These are phyloP conservation scores for Nicotiana sylvestris DNA, from an alignment of 257 asterid genomes.

Conservation along the genomic window DNA sequence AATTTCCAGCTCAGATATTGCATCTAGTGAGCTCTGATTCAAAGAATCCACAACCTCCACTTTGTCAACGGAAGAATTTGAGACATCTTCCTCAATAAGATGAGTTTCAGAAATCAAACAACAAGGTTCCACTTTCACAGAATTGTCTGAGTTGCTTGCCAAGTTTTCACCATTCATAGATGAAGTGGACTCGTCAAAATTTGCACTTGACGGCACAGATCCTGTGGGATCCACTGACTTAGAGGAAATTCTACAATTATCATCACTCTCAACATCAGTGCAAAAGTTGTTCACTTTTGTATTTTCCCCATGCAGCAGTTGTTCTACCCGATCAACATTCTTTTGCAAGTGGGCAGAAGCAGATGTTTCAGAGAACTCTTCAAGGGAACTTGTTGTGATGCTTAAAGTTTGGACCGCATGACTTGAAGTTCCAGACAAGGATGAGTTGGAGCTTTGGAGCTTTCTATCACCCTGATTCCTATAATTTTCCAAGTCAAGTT, in stretches of 20 bases:
- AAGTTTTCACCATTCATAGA: conserved; percentile 33
- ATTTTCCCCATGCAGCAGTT: conserved; percentile 37
- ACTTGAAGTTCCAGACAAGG: conserved; percentile 69
- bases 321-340: conserved; percentile 35
- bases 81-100: conserved; percentile 40
- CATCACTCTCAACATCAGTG: conserved; percentile 43
- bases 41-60: conserved; percentile 43
- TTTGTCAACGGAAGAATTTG: conserved; percentile 26
- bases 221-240: conserved; percentile 31
- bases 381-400: conserved; percentile 44
- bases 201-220: conserved; percentile 25
- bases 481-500: conserved; percentile 59
- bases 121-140: conserved; percentile 31
- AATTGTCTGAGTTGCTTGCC: conserved; percentile 23
- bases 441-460: conserved; percentile 69
- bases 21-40: conserved; percentile 42
- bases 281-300: conserved; percentile 42
- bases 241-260: conserved; percentile 27
- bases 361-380: conserved; percentile 40
- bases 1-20: conserved; percentile 50
- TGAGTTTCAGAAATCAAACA: conserved; percentile 27
- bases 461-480: conserved; percentile 45
- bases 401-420: conserved; percentile 47
- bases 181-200: conserved; percentile 40
- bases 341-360: conserved; percentile 30